Evolutionary conservation across 305 asterid genomes (phyloP), one percentile per base, ranked within the genome.

Genomic region (Petunia hybrid): DNA sequence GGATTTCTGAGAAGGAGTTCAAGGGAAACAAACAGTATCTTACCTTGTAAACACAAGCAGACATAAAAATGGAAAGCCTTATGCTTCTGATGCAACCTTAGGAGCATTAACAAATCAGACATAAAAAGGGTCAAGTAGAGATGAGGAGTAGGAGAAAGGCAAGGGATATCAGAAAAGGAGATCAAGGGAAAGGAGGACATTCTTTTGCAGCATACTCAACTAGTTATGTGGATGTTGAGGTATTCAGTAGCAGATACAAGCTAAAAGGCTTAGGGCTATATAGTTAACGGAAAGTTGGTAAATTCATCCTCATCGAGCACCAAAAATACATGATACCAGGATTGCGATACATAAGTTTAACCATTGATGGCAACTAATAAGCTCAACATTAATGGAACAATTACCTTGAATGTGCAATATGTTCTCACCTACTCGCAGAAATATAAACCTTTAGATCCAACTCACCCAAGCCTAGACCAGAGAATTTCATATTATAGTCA

Each of bases 391-490:
- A 0, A 36, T 35, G 43, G 16, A 63, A 63, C 69, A 63, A 12
- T 5, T 9, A 10, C 71, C 48, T 65, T 39, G 31, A 65, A 39
- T 38, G 38, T 36, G 70, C 45, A 64, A 40, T 40, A 16, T 41
- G 14, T 40, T 45, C 42, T 62, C 43, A 40, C 35, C 51, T 40
- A 39, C 16, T 39, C 48, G 5, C 73, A 66, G 51, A 66, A 65
- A 70, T 69, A 16, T 69, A 69, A 69, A 36, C 43, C 43, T 43
- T 43, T 1, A 67, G 55, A 67, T 67, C 74, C 48, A 67, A 16
- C n/a, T 55, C 76, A 43, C 16, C 76, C 56, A 5, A 68, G 39
- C 16, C 39, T n/a, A 22, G 14, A 68, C 76, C 7, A 8, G 40
- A 43, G 8, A 42, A 68, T 43, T 43, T 43, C n/a, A 43, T 22